phyloP scores from a whole-genome alignment of 495 filamentous ascomycete species.

The Chaetomium fimeti region DNA sequence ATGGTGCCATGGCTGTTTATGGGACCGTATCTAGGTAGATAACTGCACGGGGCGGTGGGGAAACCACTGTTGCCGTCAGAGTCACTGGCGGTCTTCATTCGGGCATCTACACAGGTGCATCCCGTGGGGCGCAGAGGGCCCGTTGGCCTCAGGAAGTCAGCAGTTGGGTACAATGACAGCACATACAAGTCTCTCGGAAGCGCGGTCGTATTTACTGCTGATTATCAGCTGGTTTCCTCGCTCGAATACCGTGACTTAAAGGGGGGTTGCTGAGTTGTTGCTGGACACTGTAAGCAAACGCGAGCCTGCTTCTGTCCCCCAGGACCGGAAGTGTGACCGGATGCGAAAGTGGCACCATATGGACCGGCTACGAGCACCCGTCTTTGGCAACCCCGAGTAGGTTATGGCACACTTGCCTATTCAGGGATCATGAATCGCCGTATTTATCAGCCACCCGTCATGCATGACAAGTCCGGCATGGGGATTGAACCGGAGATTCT shows the following conservation, averaged over 20 bases:
- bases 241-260: neutral
- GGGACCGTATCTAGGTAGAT: too few relatives aligned
- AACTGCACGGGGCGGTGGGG: too few relatives aligned
- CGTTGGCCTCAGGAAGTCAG: neutral
- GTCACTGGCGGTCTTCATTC: neutral
- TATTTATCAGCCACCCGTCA: neutral
- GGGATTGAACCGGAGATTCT: neutral
- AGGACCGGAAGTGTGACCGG: neutral
- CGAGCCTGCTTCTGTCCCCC: neutral
- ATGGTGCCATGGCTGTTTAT: neutral
- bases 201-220: neutral
- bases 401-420: neutral
- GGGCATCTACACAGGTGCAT: neutral
- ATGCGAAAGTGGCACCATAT: neutral
- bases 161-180: neutral
- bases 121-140: neutral
- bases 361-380: neutral
- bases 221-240: neutral
- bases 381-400: neutral
- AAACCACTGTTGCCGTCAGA: neutral
- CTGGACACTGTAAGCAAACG: neutral
- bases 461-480: neutral
- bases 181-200: neutral
- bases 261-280: neutral
- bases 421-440: neutral